Evolutionary conservation across 2,329 filamentous ascomycete genomes (phyloP).

Genomic region (Esteya vermicola): DNA sequence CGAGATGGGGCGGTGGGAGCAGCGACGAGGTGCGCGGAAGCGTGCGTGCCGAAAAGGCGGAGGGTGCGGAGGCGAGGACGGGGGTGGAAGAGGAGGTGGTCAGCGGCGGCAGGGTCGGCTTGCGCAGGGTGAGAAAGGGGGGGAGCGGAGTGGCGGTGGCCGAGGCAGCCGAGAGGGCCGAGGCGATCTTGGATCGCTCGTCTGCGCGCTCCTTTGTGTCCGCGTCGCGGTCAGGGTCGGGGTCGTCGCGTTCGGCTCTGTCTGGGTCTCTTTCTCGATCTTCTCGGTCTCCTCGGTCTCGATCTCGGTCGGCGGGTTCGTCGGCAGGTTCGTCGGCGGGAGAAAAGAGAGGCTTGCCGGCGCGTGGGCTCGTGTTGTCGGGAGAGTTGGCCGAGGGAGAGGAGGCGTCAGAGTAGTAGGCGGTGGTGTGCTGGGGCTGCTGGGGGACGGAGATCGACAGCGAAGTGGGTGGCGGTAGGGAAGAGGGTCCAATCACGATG

Average conservation of each 20-base stretch:
- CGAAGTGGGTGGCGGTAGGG: constrained; percentile 6
- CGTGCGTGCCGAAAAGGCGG: too few species aligned
- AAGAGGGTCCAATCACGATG: constrained; percentile 6
- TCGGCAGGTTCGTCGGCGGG: background rate
- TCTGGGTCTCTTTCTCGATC: too few species aligned
- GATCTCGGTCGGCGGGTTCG: background rate
- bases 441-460: constrained; percentile 9
- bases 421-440: too few species aligned
- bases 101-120: background rate
- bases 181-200: too few species aligned
- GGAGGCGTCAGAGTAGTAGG: constrained; percentile 5
- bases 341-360: background rate
- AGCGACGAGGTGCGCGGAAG: constrained; percentile 29
- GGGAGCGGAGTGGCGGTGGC: too few species aligned
- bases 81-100: constrained; percentile 9
- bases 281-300: too few species aligned
- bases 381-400: constrained; percentile 2
- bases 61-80: constrained; percentile 18
- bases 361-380: background rate
- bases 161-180: too few species aligned
- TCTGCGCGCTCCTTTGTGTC: too few species aligned
- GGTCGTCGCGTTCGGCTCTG: too few species aligned
- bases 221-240: too few species aligned
- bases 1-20: constrained; percentile 21
- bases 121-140: too few species aligned